Conservation (phyloP, 2,329 filamentous ascomycete species). For the Lecanosticta acicola region DNA sequence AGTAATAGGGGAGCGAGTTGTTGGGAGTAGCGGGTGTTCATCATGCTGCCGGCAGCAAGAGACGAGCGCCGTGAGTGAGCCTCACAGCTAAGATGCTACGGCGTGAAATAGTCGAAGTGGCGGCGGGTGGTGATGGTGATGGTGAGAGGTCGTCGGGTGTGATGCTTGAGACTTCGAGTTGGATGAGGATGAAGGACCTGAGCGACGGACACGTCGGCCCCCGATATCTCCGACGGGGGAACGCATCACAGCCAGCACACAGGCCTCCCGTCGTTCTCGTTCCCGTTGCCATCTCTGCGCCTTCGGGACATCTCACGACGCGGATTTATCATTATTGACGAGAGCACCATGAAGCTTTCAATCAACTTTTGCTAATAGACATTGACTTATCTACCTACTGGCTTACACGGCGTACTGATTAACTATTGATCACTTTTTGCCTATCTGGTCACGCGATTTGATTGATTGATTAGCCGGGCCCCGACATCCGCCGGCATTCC, state of each 20-base stretch:
- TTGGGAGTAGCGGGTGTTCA: slow-evolving; percentile 38
- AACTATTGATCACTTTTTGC: background rate
- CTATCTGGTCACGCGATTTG: background rate
- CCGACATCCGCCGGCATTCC: no score
- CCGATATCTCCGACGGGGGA: background rate
- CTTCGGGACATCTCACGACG: no score
- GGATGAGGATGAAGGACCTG: slow-evolving; percentile 1
- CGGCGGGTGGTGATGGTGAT: background rate
- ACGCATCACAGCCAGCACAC: no score
- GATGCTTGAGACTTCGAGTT: slow-evolving; percentile 6
- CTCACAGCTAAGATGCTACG: slow-evolving; percentile 3
- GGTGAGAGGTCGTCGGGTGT: background rate
- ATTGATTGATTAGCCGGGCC: background rate
- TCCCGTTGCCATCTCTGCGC: no score
- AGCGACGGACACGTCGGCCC: background rate
- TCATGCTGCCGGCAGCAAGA: slow-evolving; percentile 37
- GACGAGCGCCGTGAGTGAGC: slow-evolving; percentile 3
- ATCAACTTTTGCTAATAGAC: no score
- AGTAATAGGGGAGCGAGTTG: slow-evolving; percentile 45
- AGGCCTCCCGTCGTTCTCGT: no score
- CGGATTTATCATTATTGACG: no score
- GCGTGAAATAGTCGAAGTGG: background rate
- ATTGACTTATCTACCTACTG: background rate
- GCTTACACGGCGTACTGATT: background rate
- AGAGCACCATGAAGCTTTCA: no score